Evolutionary conservation across 1,284 basidiomycete species (phyloP).

Genomic region (Naganishia liquefaciens): DNA sequence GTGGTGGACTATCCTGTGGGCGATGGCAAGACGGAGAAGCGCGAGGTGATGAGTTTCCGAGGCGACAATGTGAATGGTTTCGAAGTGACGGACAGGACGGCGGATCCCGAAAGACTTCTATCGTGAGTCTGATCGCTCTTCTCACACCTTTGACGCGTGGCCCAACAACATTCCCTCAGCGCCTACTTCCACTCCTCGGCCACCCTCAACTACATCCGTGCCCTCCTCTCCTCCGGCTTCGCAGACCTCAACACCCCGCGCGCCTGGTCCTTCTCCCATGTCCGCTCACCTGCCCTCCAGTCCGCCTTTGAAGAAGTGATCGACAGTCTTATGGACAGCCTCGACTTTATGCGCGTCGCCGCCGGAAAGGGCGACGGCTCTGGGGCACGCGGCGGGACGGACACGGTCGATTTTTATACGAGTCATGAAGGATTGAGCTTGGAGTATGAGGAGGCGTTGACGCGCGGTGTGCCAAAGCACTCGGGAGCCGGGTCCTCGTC

Average conservation of each 20-base stretch:
- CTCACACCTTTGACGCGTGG: too few relatives aligned
- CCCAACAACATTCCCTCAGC: conserved; percentile 52
- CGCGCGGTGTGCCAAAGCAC: conserved; percentile 56
- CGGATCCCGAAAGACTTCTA: conserved; percentile 82
- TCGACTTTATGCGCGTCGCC: conserved; percentile 77
- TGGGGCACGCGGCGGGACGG: conserved; percentile 68
- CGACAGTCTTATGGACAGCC: conserved; percentile 79
- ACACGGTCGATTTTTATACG: conserved; percentile 92
- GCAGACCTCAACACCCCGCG: conserved; percentile 87
- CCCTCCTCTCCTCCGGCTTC: conserved; percentile 84
- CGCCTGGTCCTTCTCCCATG: conserved; percentile 89
- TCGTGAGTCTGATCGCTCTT: conserved; percentile 41
- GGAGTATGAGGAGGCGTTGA: conserved; percentile 89
- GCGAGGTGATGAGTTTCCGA: conserved; percentile 58
- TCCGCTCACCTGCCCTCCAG: conserved; percentile 74
- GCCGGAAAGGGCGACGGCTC: conserved; percentile 70
- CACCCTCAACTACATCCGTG: conserved; percentile 89
- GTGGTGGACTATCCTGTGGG: conserved; percentile 59
- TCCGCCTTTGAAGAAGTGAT: conserved; percentile 83
- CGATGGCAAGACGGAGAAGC: conserved; percentile 40
- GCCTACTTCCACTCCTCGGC: conserved; percentile 96
- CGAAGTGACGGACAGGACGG: conserved; percentile 67
- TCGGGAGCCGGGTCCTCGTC: conserved; percentile 6
- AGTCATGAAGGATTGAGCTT: conserved; percentile 94
- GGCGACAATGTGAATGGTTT: conserved; percentile 96